A percentile compares a stretch with the other conserved stretches of the same genome.
phyloP scores from a whole-genome alignment of 2,329 filamentous ascomycete species.

The Verticillium tricorpus region DNA sequence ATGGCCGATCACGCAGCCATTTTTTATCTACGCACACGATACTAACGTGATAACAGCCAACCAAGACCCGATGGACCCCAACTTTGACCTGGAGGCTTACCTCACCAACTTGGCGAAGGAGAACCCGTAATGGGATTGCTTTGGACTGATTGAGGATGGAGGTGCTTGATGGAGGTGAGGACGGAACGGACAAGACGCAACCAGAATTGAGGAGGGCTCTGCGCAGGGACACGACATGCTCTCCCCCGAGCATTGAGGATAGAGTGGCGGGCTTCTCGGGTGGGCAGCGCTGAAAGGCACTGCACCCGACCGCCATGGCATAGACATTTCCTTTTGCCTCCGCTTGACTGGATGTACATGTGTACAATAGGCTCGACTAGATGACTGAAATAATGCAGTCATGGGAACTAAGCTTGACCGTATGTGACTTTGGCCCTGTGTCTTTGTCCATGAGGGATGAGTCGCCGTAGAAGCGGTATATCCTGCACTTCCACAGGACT shows the following conservation, averaged over 20 bases:
- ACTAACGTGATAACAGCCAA: slow-evolving; percentile 44
- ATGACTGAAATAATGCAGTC: slow-evolving; percentile 23
- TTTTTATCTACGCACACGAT: background rate
- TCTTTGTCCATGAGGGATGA: background rate
- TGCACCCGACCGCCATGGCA: slow-evolving; percentile 38
- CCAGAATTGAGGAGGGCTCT: slow-evolving; percentile 12
- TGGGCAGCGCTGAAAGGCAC: slow-evolving; percentile 26
- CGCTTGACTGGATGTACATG: slow-evolving; percentile 43
- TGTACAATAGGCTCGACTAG: slow-evolving; percentile 51
- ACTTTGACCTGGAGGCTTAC: slow-evolving; percentile 90
- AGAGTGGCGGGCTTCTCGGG: background rate
- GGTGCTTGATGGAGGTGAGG: slow-evolving; percentile 18
- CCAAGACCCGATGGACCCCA: slow-evolving; percentile 75
- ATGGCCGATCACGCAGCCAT: background rate
- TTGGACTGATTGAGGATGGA: slow-evolving; percentile 7
- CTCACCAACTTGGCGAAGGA: slow-evolving; percentile 59
- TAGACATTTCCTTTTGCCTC: slow-evolving; percentile 44
- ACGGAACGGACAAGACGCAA: slow-evolving; percentile 21
- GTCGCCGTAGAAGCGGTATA: too few species aligned
- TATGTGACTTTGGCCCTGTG: background rate
- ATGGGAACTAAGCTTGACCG: background rate
- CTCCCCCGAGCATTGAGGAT: background rate
- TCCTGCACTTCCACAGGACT: too few species aligned
- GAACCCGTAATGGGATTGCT: slow-evolving; percentile 36
- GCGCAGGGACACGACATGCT: slow-evolving; percentile 7